Conservation (phyloP, 1,139 yeast species). For the Saccharomycopsis crataegensis region DNA sequence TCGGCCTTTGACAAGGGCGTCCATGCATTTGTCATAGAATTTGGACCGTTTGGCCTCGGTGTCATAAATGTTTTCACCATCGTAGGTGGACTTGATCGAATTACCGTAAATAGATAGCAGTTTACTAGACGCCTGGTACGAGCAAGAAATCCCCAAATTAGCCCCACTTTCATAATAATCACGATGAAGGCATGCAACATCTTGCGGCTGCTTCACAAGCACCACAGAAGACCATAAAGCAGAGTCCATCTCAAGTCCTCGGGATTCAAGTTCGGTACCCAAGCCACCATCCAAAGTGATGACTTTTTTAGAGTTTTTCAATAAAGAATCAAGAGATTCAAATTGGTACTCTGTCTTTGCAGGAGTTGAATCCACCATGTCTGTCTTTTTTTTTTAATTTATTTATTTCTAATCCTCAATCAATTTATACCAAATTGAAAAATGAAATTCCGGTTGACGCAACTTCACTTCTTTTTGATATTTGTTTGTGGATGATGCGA, state of each 20-base stretch:
- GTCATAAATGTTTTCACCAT: conserved; percentile 1
- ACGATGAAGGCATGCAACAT: conserved; percentile 43
- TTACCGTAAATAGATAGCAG: conserved; percentile 33
- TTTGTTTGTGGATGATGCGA: too few relatives aligned
- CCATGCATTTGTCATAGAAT: conserved; percentile 26
- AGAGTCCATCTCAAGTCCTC: conserved; percentile 34
- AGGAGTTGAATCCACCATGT: conserved; percentile 6
- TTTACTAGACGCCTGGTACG: conserved; percentile 50
- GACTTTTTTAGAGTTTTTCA: conserved; percentile 17
- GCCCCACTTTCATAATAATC: conserved; percentile 49
- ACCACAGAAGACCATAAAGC: conserved; percentile 60
- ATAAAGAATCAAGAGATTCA: not conserved
- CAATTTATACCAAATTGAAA: not conserved
- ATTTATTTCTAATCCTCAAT: not conserved
- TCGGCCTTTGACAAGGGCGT: conserved; percentile 14
- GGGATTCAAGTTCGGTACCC: conserved; percentile 36
- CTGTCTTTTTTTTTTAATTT: not conserved
- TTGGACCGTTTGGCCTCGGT: conserved; percentile 18
- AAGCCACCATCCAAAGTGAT: conserved; percentile 38
- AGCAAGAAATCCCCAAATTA: conserved; percentile 47
- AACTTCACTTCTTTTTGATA: too few relatives aligned
- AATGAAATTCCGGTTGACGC: not conserved
- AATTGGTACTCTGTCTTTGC: not conserved
- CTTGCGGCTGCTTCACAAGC: conserved; percentile 39
- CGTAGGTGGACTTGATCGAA: not conserved